Evolutionary conservation across 2,329 filamentous ascomycete genomes (phyloP).

Genomic region (Cladosporium velox): DNA sequence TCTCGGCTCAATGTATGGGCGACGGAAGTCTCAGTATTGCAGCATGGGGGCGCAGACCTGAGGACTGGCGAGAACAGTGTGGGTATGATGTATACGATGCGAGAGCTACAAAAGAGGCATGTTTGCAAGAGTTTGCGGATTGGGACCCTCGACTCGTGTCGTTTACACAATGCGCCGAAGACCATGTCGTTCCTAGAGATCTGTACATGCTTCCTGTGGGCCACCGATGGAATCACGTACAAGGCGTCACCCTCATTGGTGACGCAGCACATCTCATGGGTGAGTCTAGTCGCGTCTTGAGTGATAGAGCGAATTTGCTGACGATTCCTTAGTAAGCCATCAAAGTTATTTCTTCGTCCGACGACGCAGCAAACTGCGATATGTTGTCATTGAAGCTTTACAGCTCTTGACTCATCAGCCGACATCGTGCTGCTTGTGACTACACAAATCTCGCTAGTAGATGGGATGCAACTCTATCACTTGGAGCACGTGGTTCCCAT

Average conservation of each 20-base stretch:
- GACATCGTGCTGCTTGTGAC: background rate
- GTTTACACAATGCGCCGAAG: conserved; percentile 33
- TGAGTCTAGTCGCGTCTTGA: background rate
- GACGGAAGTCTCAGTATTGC: conserved; percentile 38
- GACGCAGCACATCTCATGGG: conserved; percentile 45
- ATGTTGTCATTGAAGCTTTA: background rate
- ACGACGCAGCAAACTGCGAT: background rate
- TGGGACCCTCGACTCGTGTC: conserved; percentile 37
- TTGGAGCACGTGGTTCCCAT: background rate
- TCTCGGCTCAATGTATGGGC: conserved; percentile 38
- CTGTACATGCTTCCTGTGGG: conserved; percentile 46
- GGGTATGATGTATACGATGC: conserved; percentile 31
- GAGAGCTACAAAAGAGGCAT: conserved; percentile 25
- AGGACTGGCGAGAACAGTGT: conserved; percentile 31
- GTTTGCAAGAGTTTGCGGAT: conserved; percentile 32
- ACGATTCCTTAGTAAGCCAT: conserved; percentile 30
- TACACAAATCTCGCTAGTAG: background rate
- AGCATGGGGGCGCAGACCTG: conserved; percentile 29
- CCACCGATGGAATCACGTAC: conserved; percentile 39
- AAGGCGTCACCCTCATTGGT: conserved; percentile 44
- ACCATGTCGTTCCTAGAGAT: conserved; percentile 31
- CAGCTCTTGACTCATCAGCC: background rate
- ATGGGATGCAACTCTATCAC: background rate
- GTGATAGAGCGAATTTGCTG: conserved; percentile 23
- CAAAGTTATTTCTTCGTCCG: no score